Evolutionary conservation across 2,329 filamentous ascomycete genomes (phyloP).

Genomic region (Ophiobolus disseminans): DNA sequence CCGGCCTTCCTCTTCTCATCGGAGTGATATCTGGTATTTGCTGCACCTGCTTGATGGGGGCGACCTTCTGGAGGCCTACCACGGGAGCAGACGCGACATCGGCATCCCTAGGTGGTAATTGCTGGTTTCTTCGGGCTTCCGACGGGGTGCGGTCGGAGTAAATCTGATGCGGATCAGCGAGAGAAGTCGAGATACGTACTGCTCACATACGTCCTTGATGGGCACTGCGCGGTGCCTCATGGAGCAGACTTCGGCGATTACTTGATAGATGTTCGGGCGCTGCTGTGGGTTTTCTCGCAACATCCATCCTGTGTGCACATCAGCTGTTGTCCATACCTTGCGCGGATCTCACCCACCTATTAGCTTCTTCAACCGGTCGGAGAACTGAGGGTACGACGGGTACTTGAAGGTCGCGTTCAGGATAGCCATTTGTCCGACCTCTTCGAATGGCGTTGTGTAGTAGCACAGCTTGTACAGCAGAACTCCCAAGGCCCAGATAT

Average conservation of each 20-base stretch:
- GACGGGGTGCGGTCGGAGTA: slow-evolving; percentile 65
- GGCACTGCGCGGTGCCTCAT: slow-evolving; percentile 89
- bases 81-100: slow-evolving; percentile 64
- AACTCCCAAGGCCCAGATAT: slow-evolving; percentile 97
- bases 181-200: neutral
- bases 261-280: slow-evolving; percentile 93
- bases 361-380: slow-evolving; percentile 84
- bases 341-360: slow-evolving; percentile 71
- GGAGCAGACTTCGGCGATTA: slow-evolving; percentile 81
- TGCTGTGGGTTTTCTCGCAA: slow-evolving; percentile 79
- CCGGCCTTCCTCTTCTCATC: slow-evolving; percentile 86
- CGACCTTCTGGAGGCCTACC: slow-evolving; percentile 82
- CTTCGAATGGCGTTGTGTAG: slow-evolving; percentile 98
- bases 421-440: slow-evolving; percentile 96
- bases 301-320: slow-evolving; percentile 74
- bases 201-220: slow-evolving; percentile 76
- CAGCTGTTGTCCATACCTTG: slow-evolving; percentile 13
- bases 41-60: slow-evolving; percentile 73
- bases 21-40: slow-evolving; percentile 87
- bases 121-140: slow-evolving; percentile 67
- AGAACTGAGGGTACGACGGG: slow-evolving; percentile 86
- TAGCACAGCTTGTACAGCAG: slow-evolving; percentile 98
- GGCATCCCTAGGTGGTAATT: slow-evolving; percentile 64
- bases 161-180: slow-evolving; percentile 50
- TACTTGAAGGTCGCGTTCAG: slow-evolving; percentile 95